Evolutionary conservation across 2,329 filamentous ascomycete species (phyloP).

Genomic region (Shiraia sp.): DNA sequence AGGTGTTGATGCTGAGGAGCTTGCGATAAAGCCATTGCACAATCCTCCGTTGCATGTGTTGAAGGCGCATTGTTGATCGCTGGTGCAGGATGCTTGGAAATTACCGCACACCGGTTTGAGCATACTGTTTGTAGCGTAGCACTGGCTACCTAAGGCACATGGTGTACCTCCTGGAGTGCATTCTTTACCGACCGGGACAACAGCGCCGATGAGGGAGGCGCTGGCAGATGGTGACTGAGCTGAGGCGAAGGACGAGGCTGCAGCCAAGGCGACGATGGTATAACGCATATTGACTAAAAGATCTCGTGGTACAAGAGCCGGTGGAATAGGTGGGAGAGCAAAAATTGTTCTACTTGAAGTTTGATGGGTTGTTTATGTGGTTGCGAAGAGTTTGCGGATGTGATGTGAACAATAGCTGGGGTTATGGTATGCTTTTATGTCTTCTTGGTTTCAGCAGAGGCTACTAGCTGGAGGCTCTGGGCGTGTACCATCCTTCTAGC

Average conservation of each 20-base stretch:
- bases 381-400: too few species aligned
- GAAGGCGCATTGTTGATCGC: slow-evolving; percentile 22
- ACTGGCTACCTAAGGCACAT: slow-evolving; percentile 18
- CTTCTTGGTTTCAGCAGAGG: too few species aligned
- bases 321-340: too few species aligned
- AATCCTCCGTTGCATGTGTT: slow-evolving; percentile 22
- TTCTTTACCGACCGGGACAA: slow-evolving; percentile 13
- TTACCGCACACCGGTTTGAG: slow-evolving; percentile 19
- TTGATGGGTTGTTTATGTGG: too few species aligned
- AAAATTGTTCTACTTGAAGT: too few species aligned
- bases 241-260: slow-evolving; percentile 11
- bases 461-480: too few species aligned
- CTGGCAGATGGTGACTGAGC: slow-evolving; percentile 5
- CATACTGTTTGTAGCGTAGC: slow-evolving; percentile 20
- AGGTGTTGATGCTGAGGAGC: too few species aligned
- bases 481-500: too few species aligned
- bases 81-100: slow-evolving; percentile 22
- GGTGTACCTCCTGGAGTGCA: slow-evolving; percentile 13
- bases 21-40: slow-evolving; percentile 18
- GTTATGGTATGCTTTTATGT: too few species aligned
- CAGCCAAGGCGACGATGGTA: slow-evolving; percentile 15
- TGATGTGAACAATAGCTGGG: too few species aligned
- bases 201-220: slow-evolving; percentile 8
- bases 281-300: slow-evolving; percentile 25
- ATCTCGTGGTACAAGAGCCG: too few species aligned